Conservation (phyloP, 106 monocot genomes). For the Phalaenopsis equestris region DNA sequence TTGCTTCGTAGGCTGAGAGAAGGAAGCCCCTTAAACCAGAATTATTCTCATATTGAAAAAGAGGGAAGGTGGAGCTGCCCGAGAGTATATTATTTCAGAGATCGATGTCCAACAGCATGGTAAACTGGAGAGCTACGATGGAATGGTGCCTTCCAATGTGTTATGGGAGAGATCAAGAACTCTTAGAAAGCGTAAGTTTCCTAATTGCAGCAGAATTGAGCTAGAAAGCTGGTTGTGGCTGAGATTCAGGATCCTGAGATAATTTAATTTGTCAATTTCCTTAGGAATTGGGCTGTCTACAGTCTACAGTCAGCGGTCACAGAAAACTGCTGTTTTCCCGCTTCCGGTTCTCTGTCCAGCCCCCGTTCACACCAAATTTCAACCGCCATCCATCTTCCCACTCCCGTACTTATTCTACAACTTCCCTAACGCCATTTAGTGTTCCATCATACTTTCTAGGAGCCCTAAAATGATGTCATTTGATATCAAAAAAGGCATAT, state of each 20-base stretch:
- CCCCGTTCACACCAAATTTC: no score
- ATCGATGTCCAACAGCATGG: conserved; percentile 77
- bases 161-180: conserved; percentile 88
- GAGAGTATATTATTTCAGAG: conserved; percentile 78
- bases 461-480: no score
- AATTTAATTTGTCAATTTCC: conserved; percentile 1
- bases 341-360: no score
- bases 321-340: no score
- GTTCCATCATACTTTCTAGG: no score
- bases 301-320: no score
- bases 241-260: conserved; percentile 75
- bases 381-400: no score
- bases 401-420: no score
- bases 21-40: conserved; percentile 32
- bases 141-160: conserved; percentile 63
- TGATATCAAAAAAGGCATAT: no score
- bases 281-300: no score
- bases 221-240: conserved; percentile 73
- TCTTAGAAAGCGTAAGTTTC: conserved; percentile 31
- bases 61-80: conserved; percentile 65
- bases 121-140: conserved; percentile 38
- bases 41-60: conserved; percentile 38
- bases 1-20: conserved; percentile 8
- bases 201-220: conserved; percentile 52
- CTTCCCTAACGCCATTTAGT: no score